Conservation (phyloP, 208 protist species). For the Naegleria fowleri region DNA sequence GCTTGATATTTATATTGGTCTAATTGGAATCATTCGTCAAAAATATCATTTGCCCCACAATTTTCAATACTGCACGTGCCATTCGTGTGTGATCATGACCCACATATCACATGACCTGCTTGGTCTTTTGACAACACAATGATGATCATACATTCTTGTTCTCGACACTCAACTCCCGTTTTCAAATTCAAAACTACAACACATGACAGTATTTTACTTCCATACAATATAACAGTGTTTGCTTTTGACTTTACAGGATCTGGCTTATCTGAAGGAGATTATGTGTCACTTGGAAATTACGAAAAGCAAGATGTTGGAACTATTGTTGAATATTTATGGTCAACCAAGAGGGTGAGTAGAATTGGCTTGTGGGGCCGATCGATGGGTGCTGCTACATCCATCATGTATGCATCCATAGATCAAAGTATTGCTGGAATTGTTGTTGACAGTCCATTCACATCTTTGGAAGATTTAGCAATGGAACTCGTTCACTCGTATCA, state of each 20-base stretch:
- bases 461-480: conserved; percentile 62
- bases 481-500: conserved; percentile 65
- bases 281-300: conserved; percentile 87
- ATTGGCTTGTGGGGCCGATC: conserved; percentile 75
- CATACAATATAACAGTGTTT: conserved; percentile 75
- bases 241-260: conserved; percentile 82
- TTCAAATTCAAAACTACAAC: not conserved
- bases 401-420: conserved; percentile 86
- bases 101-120: no score
- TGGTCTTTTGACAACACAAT: no score
- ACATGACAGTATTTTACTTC: not conserved
- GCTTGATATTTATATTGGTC: no score
- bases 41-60: no score
- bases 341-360: not conserved
- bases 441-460: conserved; percentile 84
- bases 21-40: no score
- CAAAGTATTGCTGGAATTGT: conserved; percentile 74
- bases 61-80: no score
- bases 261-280: conserved; percentile 83
- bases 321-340: conserved; percentile 70
- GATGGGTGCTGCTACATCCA: conserved; percentile 86
- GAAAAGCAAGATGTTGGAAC: conserved; percentile 82
- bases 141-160: no score
- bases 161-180: no score
- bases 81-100: no score